Base-by-base conservation (phyloP, 2,329 filamentous ascomycete species). In the Aureobasidium subglaciale region DNA sequence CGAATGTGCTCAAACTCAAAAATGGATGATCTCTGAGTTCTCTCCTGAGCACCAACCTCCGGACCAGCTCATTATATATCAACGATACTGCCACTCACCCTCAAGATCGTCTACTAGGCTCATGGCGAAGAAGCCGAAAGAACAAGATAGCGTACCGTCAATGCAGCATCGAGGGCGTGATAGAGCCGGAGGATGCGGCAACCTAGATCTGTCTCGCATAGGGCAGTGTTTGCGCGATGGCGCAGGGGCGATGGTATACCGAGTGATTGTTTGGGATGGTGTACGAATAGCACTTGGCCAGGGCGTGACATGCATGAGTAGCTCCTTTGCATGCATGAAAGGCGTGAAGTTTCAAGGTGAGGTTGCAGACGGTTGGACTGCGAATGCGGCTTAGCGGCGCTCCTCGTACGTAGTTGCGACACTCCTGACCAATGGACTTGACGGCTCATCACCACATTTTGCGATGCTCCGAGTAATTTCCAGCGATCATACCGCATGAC, bases 291-390 rank as follows among this genome's bases (percentile, higher is more conserved):
- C 37, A 32, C 49, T 41, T 42, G 49, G 49, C 34, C 49, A 42
- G 18, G 27, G 49, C 49, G 35, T 42, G 49, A 25, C 49, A 34
- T 53, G 49, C 49, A 53, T 53, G 49, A 38, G 24, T 53, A 53
- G 49, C 49, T 53, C 34, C 37, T 30, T 53, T 38, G 27, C 37
- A 15, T 53, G 49, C 49, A 53, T 53, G 37, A 34, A 16, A 53
- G 37, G 49, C 37, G 49, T 53, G 37, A 53, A 53, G 49, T 53
- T 53, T 41, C 37, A 34, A 42, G 37, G 16, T 53, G 37, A 42
- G 37, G 49, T 53, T 53, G 38, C 37, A 42, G 37, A 25, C 49
- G n/a, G 49, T 25, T 42, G 37, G 49, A 11, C 25, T 53, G 27
- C 9, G 35, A 37, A 42, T 13, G 27, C 9, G 29, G 37, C 29